phyloP scores from a whole-genome alignment of 768 basidiomycete species.

The Sarcodon sp. region DNA sequence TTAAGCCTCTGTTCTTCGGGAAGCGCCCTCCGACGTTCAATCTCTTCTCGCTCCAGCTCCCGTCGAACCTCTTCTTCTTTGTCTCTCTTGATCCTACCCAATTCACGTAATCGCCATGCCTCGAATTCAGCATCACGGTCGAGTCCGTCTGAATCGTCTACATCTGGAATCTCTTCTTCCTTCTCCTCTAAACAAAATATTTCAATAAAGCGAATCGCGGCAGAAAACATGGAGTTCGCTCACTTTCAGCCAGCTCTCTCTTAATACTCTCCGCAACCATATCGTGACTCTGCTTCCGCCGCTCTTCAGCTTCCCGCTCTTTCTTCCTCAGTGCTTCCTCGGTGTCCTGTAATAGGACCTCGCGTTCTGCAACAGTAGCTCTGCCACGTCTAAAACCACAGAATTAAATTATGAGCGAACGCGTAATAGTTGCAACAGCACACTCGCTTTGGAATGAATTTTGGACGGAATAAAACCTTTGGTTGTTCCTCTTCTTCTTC shows the following conservation, averaged over 20 bases:
- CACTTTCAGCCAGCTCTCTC: conserved; percentile 86
- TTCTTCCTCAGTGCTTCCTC: conserved; percentile 63
- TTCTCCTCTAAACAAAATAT: conserved; percentile 60
- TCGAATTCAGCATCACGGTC: conserved; percentile 89
- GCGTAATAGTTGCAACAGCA: not conserved
- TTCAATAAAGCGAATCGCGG: not conserved
- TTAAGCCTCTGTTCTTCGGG: conserved; percentile 88
- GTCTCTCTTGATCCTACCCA: conserved; percentile 88
- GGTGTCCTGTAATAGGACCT: conserved; percentile 52
- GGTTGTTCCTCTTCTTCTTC: conserved; percentile 65
- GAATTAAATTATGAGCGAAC: not conserved
- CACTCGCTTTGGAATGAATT: conserved; percentile 88
- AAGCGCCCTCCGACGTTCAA: conserved; percentile 82
- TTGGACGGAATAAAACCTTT: conserved; percentile 75
- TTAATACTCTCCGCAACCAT: conserved; percentile 91
- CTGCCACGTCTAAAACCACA: conserved; percentile 48
- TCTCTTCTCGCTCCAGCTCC: conserved; percentile 81
- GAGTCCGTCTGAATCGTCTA: conserved; percentile 91
- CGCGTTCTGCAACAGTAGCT: conserved; percentile 57
- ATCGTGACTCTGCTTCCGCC: conserved; percentile 80
- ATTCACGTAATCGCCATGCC: conserved; percentile 89
- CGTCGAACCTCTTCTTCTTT: conserved; percentile 76
- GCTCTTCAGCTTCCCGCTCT: conserved; percentile 68
- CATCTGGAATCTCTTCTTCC: conserved; percentile 67
- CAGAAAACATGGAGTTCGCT: conserved; percentile 15